Conservation (phyloP, 2,329 filamentous ascomycete genomes). For the Aureobasidium sp. region DNA sequence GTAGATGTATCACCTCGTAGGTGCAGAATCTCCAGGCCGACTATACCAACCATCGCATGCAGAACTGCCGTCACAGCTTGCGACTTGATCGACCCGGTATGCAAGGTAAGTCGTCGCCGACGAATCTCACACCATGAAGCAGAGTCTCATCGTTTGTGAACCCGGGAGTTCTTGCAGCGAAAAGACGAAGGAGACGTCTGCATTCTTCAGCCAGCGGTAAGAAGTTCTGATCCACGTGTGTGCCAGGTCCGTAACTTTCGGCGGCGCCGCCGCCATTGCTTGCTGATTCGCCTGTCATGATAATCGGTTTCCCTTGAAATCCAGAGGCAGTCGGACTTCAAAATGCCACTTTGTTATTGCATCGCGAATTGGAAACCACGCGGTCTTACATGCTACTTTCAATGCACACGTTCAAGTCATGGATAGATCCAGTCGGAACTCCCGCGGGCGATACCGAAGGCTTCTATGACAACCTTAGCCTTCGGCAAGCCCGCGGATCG, state of each 20-base stretch:
- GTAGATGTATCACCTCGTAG: slow-evolving; percentile 19
- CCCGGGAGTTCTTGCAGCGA: slow-evolving; percentile 33
- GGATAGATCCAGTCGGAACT: too few species aligned
- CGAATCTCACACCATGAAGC: slow-evolving; percentile 30
- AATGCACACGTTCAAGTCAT: too few species aligned
- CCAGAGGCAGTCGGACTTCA: too few species aligned
- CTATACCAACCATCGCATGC: slow-evolving; percentile 38
- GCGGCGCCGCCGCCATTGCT: not conserved
- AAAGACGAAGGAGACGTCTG: slow-evolving; percentile 31
- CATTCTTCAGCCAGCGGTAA: slow-evolving; percentile 34
- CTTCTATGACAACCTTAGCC: too few species aligned
- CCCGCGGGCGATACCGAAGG: too few species aligned
- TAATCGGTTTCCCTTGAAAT: not conserved
- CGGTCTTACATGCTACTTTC: too few species aligned
- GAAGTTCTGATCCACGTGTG: slow-evolving; percentile 17
- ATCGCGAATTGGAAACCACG: too few species aligned
- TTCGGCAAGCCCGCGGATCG: too few species aligned
- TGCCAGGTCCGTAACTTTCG: not conserved
- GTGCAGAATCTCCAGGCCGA: slow-evolving; percentile 35
- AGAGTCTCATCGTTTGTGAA: not conserved
- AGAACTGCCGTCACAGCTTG: slow-evolving; percentile 36
- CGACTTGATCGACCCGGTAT: slow-evolving; percentile 39
- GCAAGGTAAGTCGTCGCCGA: slow-evolving; percentile 33
- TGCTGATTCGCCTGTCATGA: not conserved
- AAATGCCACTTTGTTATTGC: too few species aligned